Conservation (phyloP, 2,329 filamentous ascomycete genomes). For the Elsinoe fawcettii region DNA sequence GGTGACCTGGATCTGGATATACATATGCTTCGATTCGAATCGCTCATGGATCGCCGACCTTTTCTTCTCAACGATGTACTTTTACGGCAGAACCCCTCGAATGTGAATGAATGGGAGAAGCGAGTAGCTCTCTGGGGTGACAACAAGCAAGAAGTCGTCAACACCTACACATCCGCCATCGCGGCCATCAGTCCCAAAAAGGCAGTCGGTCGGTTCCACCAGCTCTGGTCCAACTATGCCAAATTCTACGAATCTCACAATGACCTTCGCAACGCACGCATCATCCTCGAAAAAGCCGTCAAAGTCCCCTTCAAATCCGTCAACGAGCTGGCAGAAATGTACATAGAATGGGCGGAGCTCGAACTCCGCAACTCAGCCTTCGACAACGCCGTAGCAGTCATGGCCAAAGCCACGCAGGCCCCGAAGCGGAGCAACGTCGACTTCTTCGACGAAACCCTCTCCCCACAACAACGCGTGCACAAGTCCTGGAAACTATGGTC, state of each 20-base stretch:
- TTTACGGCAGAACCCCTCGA: constrained; percentile 90
- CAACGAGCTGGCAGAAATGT: constrained; percentile 93
- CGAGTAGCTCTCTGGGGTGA: constrained; percentile 91
- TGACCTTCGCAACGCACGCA: constrained; percentile 73
- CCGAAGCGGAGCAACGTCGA: constrained; percentile 97
- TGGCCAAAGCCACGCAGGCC: constrained; percentile 96
- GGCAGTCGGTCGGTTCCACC: constrained; percentile 84
- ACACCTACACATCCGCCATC: constrained; percentile 92
- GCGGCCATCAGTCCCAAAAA: constrained; percentile 90
- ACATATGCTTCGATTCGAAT: constrained; percentile 95
- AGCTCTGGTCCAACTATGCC: constrained; percentile 93
- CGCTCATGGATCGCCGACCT: constrained; percentile 91
- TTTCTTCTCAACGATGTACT: constrained; percentile 96
- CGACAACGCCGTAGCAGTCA: constrained; percentile 85
- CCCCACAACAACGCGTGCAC: constrained; percentile 91
- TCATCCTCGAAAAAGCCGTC: constrained; percentile 96
- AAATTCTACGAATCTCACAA: constrained; percentile 91
- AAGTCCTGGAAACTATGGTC: constrained; percentile 99
- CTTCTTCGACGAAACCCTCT: constrained; percentile 92
- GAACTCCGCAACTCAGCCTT: constrained; percentile 94
- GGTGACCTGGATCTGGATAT: constrained; percentile 93
- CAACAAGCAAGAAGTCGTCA: constrained; percentile 82
- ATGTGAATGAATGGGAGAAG: constrained; percentile 95
- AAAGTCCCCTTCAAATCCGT: constrained; percentile 98
- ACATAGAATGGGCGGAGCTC: constrained; percentile 99